Evolutionary conservation across 2,329 filamentous ascomycete species (phyloP).

Genomic region (Hirsutella rhossiliensis): DNA sequence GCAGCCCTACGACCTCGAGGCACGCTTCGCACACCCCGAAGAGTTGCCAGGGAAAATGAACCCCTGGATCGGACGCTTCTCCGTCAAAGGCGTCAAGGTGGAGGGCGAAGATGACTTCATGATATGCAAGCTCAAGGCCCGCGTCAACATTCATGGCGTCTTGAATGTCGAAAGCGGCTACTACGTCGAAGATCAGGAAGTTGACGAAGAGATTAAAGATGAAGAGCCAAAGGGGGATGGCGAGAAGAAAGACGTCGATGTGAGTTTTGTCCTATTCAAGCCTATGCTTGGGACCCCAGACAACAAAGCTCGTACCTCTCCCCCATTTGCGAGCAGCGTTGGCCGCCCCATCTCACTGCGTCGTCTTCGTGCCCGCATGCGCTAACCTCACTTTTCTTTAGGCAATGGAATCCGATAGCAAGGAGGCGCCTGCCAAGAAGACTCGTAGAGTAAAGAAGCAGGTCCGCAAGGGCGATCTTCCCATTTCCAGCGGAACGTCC

Average conservation of each 20-base stretch:
- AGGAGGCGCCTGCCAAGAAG: conserved; percentile 63
- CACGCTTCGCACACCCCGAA: conserved; percentile 81
- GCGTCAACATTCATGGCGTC: conserved; percentile 91
- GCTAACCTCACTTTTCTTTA: conserved; percentile 22
- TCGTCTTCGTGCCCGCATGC: background rate
- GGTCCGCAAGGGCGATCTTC: conserved; percentile 90
- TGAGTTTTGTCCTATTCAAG: conserved; percentile 34
- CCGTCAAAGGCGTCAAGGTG: conserved; percentile 92
- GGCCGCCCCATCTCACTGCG: background rate
- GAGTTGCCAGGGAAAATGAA: conserved; percentile 77
- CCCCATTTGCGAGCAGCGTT: too few species aligned
- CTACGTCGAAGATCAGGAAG: conserved; percentile 94
- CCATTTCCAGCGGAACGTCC: conserved; percentile 71
- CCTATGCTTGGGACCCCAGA: too few species aligned
- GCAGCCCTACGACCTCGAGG: conserved; percentile 92
- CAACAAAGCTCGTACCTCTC: background rate
- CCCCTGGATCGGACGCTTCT: conserved; percentile 95
- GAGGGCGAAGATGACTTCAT: conserved; percentile 94
- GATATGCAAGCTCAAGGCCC: conserved; percentile 99
- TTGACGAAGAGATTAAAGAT: conserved; percentile 83
- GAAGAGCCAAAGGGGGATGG: conserved; percentile 58
- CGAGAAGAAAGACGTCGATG: conserved; percentile 58
- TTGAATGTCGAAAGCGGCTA: conserved; percentile 95
- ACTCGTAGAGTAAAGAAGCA: conserved; percentile 99
- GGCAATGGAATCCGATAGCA: conserved; percentile 79